Evolutionary conservation across 2,329 filamentous ascomycete genomes (phyloP).

Genomic region (Taxawa tesnikishii): DNA sequence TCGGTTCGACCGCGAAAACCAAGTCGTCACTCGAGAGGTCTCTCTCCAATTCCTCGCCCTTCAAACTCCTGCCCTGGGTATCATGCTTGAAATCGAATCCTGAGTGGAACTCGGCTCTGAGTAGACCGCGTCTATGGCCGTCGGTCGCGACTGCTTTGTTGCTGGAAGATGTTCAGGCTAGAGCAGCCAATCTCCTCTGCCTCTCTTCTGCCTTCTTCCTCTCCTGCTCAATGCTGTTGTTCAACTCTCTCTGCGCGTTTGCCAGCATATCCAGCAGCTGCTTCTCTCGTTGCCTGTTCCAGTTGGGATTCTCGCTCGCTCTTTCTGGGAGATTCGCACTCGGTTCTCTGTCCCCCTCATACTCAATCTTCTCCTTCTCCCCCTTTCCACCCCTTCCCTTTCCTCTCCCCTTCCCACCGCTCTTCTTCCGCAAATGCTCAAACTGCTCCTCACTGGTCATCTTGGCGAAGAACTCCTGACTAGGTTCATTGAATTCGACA

Average conservation of each 20-base stretch:
- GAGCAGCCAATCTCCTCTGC: conserved; percentile 7
- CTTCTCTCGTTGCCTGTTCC: conserved; percentile 8
- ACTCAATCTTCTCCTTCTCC: conserved; percentile 39
- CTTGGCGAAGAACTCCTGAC: conserved; percentile 79
- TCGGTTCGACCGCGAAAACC: too few species aligned
- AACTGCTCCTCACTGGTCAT: conserved; percentile 61
- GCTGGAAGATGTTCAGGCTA: too few species aligned
- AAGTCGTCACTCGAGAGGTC: too few species aligned
- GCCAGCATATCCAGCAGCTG: conserved; percentile 9
- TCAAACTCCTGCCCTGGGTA: too few species aligned
- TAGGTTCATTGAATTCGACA: conserved; percentile 94
- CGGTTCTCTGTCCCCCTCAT: conserved; percentile 43
- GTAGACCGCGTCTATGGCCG: too few species aligned
- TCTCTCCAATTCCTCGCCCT: too few species aligned
- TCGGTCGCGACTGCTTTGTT: too few species aligned
- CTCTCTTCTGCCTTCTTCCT: conserved; percentile 7
- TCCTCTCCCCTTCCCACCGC: conserved; percentile 42
- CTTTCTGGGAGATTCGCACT: conserved; percentile 63
- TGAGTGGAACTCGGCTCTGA: too few species aligned
- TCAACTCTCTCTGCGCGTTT: conserved; percentile 9
- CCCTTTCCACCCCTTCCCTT: conserved; percentile 43
- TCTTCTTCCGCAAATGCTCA: conserved; percentile 40
- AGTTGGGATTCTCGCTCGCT: conserved; percentile 45
- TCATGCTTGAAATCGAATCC: too few species aligned
- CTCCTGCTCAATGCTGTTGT: conserved; percentile 9